Evolutionary conservation across 441 rosid species (phyloP).

Genomic region (Cnidoscolus chayamansa): DNA sequence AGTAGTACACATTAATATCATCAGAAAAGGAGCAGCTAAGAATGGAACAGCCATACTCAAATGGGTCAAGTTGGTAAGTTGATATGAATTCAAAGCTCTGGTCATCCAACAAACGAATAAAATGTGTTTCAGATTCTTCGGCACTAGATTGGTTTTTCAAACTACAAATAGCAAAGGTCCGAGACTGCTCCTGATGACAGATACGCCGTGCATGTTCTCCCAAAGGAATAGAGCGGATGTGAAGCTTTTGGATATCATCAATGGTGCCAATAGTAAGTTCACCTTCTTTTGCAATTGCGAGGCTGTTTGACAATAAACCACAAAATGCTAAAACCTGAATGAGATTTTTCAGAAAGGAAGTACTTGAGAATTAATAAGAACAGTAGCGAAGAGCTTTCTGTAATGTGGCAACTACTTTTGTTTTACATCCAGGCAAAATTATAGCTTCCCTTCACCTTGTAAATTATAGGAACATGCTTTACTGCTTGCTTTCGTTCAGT

Average conservation of each 20-base stretch:
- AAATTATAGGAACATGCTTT: neutral
- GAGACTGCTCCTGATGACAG: constrained; percentile 96
- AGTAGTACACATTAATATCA: constrained; percentile 75
- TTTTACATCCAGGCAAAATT: neutral
- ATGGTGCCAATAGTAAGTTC: constrained; percentile 97
- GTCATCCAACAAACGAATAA: constrained; percentile 85
- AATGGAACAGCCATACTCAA: constrained; percentile 88
- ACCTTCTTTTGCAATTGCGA: constrained; percentile 97
- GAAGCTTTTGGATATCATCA: constrained; percentile 99
- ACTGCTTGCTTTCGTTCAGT: neutral
- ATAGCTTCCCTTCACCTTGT: neutral
- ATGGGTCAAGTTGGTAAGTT: constrained; percentile 78
- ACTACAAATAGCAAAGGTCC: constrained; percentile 90
- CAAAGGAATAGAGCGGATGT: constrained; percentile 92
- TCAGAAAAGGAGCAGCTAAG: constrained; percentile 93
- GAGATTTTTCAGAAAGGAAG: neutral
- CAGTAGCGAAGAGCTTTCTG: neutral
- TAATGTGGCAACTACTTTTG: neutral
- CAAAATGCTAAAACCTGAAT: constrained; percentile 18
- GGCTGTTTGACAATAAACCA: constrained; percentile 47
- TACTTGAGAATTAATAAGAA: neutral
- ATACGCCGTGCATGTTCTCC: constrained; percentile 95
- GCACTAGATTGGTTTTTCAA: constrained; percentile 70
- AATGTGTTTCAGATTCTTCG: constrained; percentile 83
- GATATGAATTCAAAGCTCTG: constrained; percentile 86